A percentile compares a stretch with the other conserved stretches of the same genome.
Conservation (phyloP, 2,329 filamentous ascomycete genomes). For the Nothophoma quercina region DNA sequence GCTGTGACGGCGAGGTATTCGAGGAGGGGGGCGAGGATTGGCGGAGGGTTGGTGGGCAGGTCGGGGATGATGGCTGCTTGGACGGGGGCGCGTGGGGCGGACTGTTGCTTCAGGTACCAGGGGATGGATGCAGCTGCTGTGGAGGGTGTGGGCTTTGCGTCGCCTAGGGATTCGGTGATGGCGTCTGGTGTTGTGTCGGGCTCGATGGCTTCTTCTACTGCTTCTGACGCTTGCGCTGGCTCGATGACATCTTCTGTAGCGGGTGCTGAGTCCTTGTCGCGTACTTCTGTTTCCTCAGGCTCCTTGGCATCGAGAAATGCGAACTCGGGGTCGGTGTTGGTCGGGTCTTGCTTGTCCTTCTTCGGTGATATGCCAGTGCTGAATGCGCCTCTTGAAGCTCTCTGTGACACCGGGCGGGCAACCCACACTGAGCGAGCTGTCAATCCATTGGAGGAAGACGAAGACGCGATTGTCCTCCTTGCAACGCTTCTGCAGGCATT, state of each 20-base stretch:
- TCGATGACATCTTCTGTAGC: neutral
- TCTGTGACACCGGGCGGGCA: neutral
- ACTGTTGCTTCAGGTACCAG: constrained; percentile 80
- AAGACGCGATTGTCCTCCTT: constrained; percentile 6
- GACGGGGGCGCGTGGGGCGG: constrained; percentile 41
- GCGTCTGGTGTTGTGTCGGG: neutral
- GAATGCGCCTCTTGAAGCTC: constrained; percentile 27
- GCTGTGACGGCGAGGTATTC: constrained; percentile 83
- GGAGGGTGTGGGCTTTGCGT: constrained; percentile 9
- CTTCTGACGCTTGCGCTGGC: neutral
- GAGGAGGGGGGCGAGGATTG: constrained; percentile 74
- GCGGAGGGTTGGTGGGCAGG: constrained; percentile 73
- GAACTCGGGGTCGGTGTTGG: constrained; percentile 22
- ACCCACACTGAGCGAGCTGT: constrained; percentile 13
- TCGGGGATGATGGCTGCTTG: constrained; percentile 66
- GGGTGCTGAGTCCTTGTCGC: neutral
- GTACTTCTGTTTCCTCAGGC: neutral
- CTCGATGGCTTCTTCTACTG: neutral
- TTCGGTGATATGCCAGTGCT: constrained; percentile 25
- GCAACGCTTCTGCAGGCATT: constrained; percentile 28
- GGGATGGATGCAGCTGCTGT: constrained; percentile 57
- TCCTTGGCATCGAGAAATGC: constrained; percentile 18
- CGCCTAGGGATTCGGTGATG: constrained; percentile 10
- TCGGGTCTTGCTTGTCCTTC: constrained; percentile 23
- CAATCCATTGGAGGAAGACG: constrained; percentile 11